Base-by-base conservation (phyloP, 78 protist genomes). In the Tieghemostelium lacteum region DNA sequence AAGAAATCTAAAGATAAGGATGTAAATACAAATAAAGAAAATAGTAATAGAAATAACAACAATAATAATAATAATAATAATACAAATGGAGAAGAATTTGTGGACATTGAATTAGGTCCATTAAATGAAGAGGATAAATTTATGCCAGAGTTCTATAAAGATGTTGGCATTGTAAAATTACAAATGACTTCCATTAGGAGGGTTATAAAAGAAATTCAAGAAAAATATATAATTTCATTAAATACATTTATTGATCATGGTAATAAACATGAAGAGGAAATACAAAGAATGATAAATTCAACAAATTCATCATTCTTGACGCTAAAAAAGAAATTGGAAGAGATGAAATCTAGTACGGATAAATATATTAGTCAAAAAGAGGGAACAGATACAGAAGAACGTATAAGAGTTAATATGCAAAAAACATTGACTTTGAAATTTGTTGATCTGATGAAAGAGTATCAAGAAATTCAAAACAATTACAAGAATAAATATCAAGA, bases 391-490 rank as follows among this genome's bases (percentile, higher is more conserved):
- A 63, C 89, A 29, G 92, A 94, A 58, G 75, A 36, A n/a, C 86
- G 93, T 78, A 92, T 85, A 28, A 40, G 93, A 60, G 20, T 40
- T 20, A 89, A 88, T 70, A 69, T 86, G 86, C 95, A 95, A n/a
- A 63, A 70, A 49, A 85, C 95, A 20, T 75, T 93, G 8, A 69
- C 92, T 16, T 73, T 75, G 45, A 91, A 93, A 69, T 95, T 95
- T 69, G 86, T 95, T 8, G 95, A 95, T 17, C 60, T 86, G 76
- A 94, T 96, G 95, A 57, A 57, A 57, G 96, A 77, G 66, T 96
- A 94, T 74, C 93, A 88, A 88, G 93, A 88, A 36, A 83, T 91
- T 31, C 97, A 95, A 87, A 92, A 64, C 17, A 80, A 80, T 73
- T 95, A 78, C 75, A 75, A 94, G 67, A 60, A 85, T 28, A 86